Base-by-base conservation (phyloP, 805 yeast species). In the Candida insectalens region DNA sequence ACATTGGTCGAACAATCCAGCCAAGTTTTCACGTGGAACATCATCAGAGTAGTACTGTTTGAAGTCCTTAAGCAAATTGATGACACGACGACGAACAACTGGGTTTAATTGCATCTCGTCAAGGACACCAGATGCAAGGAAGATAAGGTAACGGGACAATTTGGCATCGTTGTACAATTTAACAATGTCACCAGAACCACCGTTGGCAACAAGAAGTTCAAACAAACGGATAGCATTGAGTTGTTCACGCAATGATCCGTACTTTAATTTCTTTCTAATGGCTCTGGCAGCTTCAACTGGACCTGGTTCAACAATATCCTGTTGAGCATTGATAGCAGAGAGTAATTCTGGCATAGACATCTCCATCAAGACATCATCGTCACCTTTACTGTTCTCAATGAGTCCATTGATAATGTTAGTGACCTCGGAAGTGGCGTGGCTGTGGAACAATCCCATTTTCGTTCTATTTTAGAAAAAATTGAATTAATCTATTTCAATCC, bases 201-300 rank as follows among this genome's bases (percentile, higher is more conserved):
- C 59, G 49, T 78, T 77, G 25, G 73, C 68, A 2, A 81, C 74
- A 16, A 80, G 52, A 14, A 72, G 58, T 44, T 81, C 83, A 26
- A 77, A 55, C 9, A 80, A 36, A 32, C 52, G 48, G 40, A 87
- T 54, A 0, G 94, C 82, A 30, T 83, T 71, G 34, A 69, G 46
- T 52, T 83, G 94, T 43, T 79, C 80, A 14, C 61, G 57, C 4
- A 57, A 51, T 2, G 65, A 49, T n/a, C 96, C 97, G 50, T 89
- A 82, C 59, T 94, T 92, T 50, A 92, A 60, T 48, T 77, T 76
- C 64, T 92, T 92, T 33, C 98, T 69, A 16, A 92, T 60, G 1
- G 95, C 94, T 28, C 97, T 66, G 0, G 96, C 96, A 2, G 94
- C 89, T 53, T 92, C 99, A 22, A 65, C 55, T 32, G 77, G 63